Evolutionary conservation across 2,329 filamentous ascomycete species (phyloP), one percentile per base, ranked within the genome.

Genomic region (Fusarium domesticum): DNA sequence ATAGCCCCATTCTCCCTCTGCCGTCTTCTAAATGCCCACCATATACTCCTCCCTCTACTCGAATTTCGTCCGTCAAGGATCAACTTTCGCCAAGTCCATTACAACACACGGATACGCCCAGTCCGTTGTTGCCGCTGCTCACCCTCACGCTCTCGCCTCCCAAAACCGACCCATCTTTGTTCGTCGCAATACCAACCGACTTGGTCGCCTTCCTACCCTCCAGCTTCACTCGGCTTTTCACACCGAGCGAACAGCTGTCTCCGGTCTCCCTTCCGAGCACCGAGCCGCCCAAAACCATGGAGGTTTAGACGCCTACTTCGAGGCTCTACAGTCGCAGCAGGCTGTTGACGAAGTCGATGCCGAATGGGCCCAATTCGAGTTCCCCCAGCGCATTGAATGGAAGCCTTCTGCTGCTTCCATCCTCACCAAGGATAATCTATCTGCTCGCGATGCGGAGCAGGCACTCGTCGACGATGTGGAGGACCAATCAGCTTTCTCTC

Each of bases 31-130:
- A 95, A 97, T 96, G 92, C 82, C 81, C 72, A 76, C 78, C 68
- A 81, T 83, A 64, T 84, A 83, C 70, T 83, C 80, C 53, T 80
- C 78, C 65, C 73, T 85, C 56, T 84, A 83, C 71, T 77, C 81
- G 73, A 84, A 80, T 77, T 88, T 97, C 78, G 89, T 95, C 83
- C 92, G 93, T 78, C 88, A 92, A 80, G 91, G 89, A 85, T 87
- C 96, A 74, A 65, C 69, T 63, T 69, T 70, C 64, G 85, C 89
- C 66, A 97, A 97, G 77, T 90, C 91, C 64, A 87, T 97, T 70
- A 92, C 89, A 69, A 91, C 89, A 67, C 89, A 97, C 81, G 92
- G 92, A 73, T 97, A 96, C 80, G 91, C 91, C 61, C 92, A 97
- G 70, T 96, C 91, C 53, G 86, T 97, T 72, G 90, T 98, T 73